phyloP scores from a whole-genome alignment of 257 asterid species.

The Solanum sejunctum region DNA sequence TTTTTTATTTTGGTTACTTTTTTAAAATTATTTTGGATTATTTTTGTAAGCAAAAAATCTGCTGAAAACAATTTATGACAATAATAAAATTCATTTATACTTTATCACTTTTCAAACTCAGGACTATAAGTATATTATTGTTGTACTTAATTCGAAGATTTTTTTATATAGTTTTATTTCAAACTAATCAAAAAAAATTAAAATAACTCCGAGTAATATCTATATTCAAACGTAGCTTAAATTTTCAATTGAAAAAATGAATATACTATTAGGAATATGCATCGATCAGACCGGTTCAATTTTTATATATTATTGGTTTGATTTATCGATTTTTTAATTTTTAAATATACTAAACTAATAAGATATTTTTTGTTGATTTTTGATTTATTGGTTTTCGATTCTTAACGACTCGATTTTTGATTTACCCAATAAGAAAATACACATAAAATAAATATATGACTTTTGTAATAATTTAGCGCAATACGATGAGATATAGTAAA shows the following conservation, averaged over 20 bases:
- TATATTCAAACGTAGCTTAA: not conserved
- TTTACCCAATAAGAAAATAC: too few relatives aligned
- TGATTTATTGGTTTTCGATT: too few relatives aligned
- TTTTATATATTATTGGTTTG: too few relatives aligned
- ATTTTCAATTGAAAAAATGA: not conserved
- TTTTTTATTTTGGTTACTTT: not conserved
- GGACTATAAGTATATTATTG: not conserved
- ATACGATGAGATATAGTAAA: too few relatives aligned
- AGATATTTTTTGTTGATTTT: too few relatives aligned
- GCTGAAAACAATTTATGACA: not conserved
- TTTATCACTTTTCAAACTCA: not conserved
- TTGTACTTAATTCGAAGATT: not conserved
- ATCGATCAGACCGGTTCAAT: too few relatives aligned
- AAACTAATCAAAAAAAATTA: not conserved
- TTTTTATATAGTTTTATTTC: not conserved
- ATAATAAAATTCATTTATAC: rapidly evolving
- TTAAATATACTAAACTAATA: too few relatives aligned
- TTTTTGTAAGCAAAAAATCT: not conserved
- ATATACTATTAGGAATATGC: not conserved
- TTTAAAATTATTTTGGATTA: not conserved
- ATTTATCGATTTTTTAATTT: too few relatives aligned
- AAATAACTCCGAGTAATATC: not conserved
- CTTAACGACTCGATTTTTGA: too few relatives aligned
- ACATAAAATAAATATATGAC: too few relatives aligned
- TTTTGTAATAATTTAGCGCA: too few relatives aligned